These are phyloP conservation scores for Scheffersomyces insectosa DNA, from an alignment of 1,139 yeast species.

Conservation along the genomic window DNA sequence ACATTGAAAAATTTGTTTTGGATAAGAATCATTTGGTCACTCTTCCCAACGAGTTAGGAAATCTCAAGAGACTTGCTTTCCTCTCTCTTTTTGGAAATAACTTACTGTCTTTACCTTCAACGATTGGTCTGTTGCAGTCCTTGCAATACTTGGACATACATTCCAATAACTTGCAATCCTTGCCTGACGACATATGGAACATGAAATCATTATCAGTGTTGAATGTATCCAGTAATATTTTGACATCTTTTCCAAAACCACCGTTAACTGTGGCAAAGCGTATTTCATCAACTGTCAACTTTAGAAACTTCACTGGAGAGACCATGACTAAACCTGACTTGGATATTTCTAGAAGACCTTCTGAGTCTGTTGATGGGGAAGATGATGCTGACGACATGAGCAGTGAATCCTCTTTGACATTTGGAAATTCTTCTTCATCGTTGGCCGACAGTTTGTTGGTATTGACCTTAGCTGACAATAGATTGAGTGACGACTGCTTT, in stretches of 20 bases:
- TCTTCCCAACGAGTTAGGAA: conserved; percentile 70
- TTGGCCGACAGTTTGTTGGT: conserved; percentile 55
- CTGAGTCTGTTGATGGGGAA: conserved; percentile 6
- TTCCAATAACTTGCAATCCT: conserved; percentile 72
- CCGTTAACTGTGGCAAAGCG: conserved; percentile 39
- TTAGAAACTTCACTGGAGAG: conserved; percentile 12
- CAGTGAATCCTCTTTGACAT: conserved; percentile 9
- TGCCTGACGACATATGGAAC: conserved; percentile 72
- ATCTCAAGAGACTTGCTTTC: conserved; percentile 57
- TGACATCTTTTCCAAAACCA: conserved; percentile 66
- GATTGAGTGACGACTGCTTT: conserved; percentile 76
- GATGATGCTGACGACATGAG: conserved; percentile 1
- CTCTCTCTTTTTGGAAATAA: conserved; percentile 77
- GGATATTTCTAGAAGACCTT: conserved; percentile 11
- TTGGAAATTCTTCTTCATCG: conserved; percentile 21
- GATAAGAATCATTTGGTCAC: conserved; percentile 83
- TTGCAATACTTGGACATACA: conserved; percentile 79
- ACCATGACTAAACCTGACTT: conserved; percentile 3
- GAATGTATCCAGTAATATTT: conserved; percentile 79
- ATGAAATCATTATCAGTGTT: conserved; percentile 57
- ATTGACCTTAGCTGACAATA: conserved; percentile 78
- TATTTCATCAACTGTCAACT: conserved; percentile 34
- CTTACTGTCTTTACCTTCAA: conserved; percentile 68
- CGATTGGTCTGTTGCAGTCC: conserved; percentile 59
- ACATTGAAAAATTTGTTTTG: conserved; percentile 71